Conservation (phyloP, 2,329 filamentous ascomycete genomes). For the Botrytis aclada region DNA sequence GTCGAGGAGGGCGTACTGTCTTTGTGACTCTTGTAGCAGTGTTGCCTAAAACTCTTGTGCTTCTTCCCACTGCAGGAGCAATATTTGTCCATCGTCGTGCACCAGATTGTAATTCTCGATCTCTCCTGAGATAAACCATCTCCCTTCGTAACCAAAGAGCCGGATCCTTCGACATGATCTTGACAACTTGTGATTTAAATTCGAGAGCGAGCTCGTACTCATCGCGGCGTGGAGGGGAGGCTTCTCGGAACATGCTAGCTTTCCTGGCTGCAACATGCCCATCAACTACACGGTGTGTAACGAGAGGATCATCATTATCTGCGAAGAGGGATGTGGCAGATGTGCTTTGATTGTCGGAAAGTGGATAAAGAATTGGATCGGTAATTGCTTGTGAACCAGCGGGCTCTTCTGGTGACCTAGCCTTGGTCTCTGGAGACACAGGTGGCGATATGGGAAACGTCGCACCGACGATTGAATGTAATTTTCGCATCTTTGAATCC, state of each 20-base stretch:
- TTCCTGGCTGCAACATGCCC: conserved; percentile 38
- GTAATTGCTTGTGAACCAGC: conserved; percentile 39
- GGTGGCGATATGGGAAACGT: conserved; percentile 53
- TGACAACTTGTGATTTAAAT: conserved; percentile 52
- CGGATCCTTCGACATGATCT: conserved; percentile 32
- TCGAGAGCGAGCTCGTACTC: conserved; percentile 54
- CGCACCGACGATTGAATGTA: conserved; percentile 37
- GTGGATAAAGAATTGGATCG: conserved; percentile 60
- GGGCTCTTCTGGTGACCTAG: conserved; percentile 25
- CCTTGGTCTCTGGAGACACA: conserved; percentile 50
- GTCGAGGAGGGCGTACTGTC: conserved; percentile 19
- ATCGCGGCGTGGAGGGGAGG: conserved; percentile 48
- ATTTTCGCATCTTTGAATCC: conserved; percentile 32
- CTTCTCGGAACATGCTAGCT: conserved; percentile 41
- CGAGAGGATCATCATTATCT: conserved; percentile 40
- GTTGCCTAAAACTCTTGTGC: conserved; percentile 4
- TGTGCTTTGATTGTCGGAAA: conserved; percentile 39
- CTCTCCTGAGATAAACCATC: conserved; percentile 32
- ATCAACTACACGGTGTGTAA: conserved; percentile 46
- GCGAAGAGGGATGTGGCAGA: conserved; percentile 51
- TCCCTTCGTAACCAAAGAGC: conserved; percentile 33
- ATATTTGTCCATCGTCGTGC: conserved; percentile 31
- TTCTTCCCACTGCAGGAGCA: conserved; percentile 28
- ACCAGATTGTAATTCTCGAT: conserved; percentile 28
- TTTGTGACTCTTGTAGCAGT: conserved; percentile 14